A percentile compares a stretch with the other conserved stretches of the same genome.
phyloP scores from a whole-genome alignment of 331 rosid species.

The Stylosanthes scabra region DNA sequence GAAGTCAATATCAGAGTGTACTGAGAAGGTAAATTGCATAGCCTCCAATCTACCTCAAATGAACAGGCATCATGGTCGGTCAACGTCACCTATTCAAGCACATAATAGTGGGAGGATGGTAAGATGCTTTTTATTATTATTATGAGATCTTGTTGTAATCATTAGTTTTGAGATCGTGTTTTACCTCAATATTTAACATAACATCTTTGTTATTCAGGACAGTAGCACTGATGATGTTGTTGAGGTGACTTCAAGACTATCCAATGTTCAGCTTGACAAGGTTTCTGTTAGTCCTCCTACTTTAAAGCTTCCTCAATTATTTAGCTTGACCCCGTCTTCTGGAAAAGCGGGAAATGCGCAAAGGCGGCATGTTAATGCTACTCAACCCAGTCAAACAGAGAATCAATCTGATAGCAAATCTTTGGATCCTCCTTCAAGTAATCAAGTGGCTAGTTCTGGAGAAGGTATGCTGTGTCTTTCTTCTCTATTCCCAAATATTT shows the following conservation, averaged over 20 bases:
- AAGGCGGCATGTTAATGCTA: constrained; percentile 64
- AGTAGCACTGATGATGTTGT: constrained; percentile 70
- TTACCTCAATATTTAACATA: neutral
- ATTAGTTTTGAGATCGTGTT: constrained; percentile 2
- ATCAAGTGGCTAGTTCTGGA: constrained; percentile 57
- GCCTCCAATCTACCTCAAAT: constrained; percentile 74
- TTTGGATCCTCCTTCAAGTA: constrained; percentile 61
- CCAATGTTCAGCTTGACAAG: constrained; percentile 82
- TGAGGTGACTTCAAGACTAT: constrained; percentile 79
- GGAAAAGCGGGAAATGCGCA: constrained; percentile 87
- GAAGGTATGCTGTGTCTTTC: constrained; percentile 66
- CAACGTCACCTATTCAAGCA: constrained; percentile 77
- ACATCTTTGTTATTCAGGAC: constrained; percentile 58
- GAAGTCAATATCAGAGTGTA: constrained; percentile 93
- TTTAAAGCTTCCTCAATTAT: constrained; percentile 95
- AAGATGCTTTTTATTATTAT: constrained; percentile 33
- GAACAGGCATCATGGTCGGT: constrained; percentile 66
- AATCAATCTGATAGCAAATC: constrained; percentile 71
- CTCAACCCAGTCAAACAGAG: constrained; percentile 73
- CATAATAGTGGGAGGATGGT: constrained; percentile 90
- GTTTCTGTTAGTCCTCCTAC: constrained; percentile 84
- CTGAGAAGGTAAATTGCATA: constrained; percentile 84
- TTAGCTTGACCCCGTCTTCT: constrained; percentile 91
- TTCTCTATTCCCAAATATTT: constrained; percentile 27
- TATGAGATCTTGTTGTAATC: constrained; percentile 9